Percentiles rank a stretch among this genome's conserved stretches.
Conservation (phyloP, 2,329 filamentous ascomycete species). For the Fusarium sp. region DNA sequence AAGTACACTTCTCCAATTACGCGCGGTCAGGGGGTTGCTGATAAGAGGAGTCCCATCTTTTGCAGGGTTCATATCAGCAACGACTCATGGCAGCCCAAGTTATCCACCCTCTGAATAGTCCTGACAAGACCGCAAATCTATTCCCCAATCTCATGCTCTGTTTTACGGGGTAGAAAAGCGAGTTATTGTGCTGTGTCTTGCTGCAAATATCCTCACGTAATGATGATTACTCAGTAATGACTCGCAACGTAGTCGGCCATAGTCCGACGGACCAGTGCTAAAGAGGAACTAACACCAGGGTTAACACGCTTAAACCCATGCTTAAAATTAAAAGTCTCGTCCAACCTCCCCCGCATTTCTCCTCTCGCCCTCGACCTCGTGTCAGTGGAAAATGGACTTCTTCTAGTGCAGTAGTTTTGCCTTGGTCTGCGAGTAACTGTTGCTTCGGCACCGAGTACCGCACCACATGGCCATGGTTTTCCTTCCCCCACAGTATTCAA, state of each 20-base stretch:
- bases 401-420: slow-evolving; percentile 6
- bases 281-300: neutral
- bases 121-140: neutral
- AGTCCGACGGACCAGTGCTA: slow-evolving; percentile 12
- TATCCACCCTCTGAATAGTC: slow-evolving; percentile 1
- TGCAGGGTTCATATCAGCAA: slow-evolving; percentile 18
- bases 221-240: slow-evolving; percentile 12
- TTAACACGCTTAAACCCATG: slow-evolving; percentile 41
- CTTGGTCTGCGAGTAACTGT: slow-evolving; percentile 9
- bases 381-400: slow-evolving; percentile 3
- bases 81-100: neutral
- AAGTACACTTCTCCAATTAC: slow-evolving; percentile 34
- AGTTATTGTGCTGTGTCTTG: neutral
- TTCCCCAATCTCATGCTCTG: neutral
- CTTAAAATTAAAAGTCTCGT: slow-evolving; percentile 32
- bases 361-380: slow-evolving; percentile 16
- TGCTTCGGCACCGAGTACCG: slow-evolving; percentile 14
- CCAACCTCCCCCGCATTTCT: slow-evolving; percentile 38
- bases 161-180: neutral
- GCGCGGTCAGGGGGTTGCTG: slow-evolving; percentile 31
- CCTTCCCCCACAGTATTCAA: slow-evolving; percentile 35
- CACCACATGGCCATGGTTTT: neutral
- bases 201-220: slow-evolving; percentile 7
- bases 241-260: slow-evolving; percentile 31
- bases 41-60: slow-evolving; percentile 22